phyloP scores from a whole-genome alignment of 108 stramenopile species.

The Phaeodactylum tricornutum region DNA sequence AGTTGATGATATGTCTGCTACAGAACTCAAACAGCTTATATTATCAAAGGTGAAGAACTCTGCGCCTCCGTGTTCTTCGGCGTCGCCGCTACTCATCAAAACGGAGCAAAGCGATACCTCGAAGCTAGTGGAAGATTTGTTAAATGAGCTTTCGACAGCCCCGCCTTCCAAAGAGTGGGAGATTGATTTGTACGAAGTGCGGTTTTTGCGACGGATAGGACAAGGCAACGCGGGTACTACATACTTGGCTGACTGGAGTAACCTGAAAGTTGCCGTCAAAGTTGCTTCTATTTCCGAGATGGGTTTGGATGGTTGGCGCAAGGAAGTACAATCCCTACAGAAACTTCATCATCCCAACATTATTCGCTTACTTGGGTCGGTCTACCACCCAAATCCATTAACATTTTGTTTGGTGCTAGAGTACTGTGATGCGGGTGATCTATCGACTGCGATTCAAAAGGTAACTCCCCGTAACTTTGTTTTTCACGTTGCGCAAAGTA shows the following conservation, averaged over 20 bases:
- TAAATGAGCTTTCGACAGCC: not conserved
- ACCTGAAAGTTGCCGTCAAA: conserved; percentile 60
- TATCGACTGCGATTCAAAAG: conserved; percentile 26
- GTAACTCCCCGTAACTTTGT: conserved; percentile 54
- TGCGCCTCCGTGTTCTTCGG: too few relatives aligned
- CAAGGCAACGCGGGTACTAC: conserved; percentile 58
- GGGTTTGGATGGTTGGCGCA: conserved; percentile 62
- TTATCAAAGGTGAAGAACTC: conserved; percentile 9
- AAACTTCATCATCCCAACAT: conserved; percentile 67
- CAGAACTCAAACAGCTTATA: conserved; percentile 16
- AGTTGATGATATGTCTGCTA: conserved; percentile 19
- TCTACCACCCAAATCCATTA: conserved; percentile 47
- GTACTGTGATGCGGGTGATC: conserved; percentile 59
- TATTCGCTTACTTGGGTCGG: conserved; percentile 52
- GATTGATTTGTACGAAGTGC: conserved; percentile 56
- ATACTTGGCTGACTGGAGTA: conserved; percentile 52
- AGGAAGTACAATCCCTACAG: conserved; percentile 44
- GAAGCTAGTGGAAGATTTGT: conserved; percentile 8
- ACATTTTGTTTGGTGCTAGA: conserved; percentile 70
- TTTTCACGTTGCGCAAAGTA: conserved; percentile 30
- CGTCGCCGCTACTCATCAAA: not conserved
- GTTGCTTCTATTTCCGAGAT: conserved; percentile 51
- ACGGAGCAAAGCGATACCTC: conserved; percentile 1
- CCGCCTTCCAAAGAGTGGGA: conserved; percentile 50
- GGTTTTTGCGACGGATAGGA: conserved; percentile 50